Conservation (phyloP, 2,329 filamentous ascomycete genomes). For the Diplodia seriata region DNA sequence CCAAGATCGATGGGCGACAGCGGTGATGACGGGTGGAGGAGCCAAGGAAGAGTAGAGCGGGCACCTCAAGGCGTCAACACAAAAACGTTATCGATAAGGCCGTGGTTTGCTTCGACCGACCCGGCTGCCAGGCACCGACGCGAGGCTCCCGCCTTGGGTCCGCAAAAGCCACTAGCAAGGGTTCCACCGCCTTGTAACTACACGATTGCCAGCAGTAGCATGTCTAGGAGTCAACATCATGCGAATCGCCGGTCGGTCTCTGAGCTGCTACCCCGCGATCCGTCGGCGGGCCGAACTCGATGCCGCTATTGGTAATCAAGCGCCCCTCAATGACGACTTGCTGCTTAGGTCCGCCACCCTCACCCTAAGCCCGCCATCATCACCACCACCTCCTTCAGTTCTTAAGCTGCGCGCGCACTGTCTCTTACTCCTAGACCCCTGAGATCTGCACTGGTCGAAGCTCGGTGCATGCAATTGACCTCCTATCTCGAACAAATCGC, state of each 20-base stretch:
- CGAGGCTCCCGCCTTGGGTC: neutral
- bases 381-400: neutral
- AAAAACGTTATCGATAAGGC: constrained; percentile 29
- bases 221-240: neutral
- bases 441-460: constrained; percentile 18
- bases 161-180: neutral
- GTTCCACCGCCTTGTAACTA: neutral
- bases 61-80: neutral
- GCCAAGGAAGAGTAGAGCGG: neutral
- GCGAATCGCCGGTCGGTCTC: neutral
- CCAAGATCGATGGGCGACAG: neutral
- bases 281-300: constrained; percentile 18
- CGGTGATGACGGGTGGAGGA: neutral
- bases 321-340: constrained; percentile 26
- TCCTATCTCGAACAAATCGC: constrained; percentile 32
- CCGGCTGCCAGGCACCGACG: constrained; percentile 13
- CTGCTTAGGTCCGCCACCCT: neutral
- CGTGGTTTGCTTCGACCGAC: neutral
- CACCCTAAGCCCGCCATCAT: neutral
- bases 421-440: constrained; percentile 7
- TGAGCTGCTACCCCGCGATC: constrained; percentile 19
- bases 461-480: constrained; percentile 33
- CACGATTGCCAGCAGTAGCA: neutral
- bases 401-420: neutral
- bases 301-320: constrained; percentile 30